Base-by-base conservation (phyloP, 1,284 basidiomycete genomes). In the Ceratobasidium sp. region DNA sequence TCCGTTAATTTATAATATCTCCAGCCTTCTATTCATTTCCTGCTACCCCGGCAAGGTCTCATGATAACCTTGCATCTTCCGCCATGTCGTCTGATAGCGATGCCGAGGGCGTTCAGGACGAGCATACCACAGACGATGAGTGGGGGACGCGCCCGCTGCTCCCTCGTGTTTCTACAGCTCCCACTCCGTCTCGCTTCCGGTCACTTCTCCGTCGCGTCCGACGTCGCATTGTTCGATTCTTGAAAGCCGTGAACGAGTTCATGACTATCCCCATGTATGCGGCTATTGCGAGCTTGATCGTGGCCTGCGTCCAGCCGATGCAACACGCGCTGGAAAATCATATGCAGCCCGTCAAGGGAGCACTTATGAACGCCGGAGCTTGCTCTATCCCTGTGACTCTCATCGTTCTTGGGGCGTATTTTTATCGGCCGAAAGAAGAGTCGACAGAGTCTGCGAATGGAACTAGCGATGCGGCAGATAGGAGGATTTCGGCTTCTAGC, bases 371-470 rank as follows among this genome's bases (percentile, higher is more conserved):
- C 35, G 92, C 93, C 0, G 95, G 95, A 1, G 90, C 89, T 81
- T 96, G 95, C 82, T 94, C 94, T 0, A 93, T 98, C 80, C 96
- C 96, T 0, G 83, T 98, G 33, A 98, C 96, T 2, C 87, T 98
- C 52, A 89, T 98, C 78, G 96, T 98, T 8, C 91, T 98, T 59
- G 96, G 96, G 20, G 96, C 94, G 7, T 98, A 97, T 87, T 98
- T 98, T 84, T 92, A 94, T 79, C 64, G 59, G 30, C 48, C 77
- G 35, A 62, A 59, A 44, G 54, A 78, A 44, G 33, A 70, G 6
- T 4, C 65, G 18, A 46, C 33, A 8, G 65, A 41, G 20, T 5
- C 66, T 50, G 60, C 71, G 50, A 64, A 52, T 44, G 41, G 30
- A 23, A 20, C n/a, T 27, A 7, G 23, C 41, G 8, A 44, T 54